Evolutionary conservation across 2,329 filamentous ascomycete species (phyloP).

Genomic region (Cercospora canescens): DNA sequence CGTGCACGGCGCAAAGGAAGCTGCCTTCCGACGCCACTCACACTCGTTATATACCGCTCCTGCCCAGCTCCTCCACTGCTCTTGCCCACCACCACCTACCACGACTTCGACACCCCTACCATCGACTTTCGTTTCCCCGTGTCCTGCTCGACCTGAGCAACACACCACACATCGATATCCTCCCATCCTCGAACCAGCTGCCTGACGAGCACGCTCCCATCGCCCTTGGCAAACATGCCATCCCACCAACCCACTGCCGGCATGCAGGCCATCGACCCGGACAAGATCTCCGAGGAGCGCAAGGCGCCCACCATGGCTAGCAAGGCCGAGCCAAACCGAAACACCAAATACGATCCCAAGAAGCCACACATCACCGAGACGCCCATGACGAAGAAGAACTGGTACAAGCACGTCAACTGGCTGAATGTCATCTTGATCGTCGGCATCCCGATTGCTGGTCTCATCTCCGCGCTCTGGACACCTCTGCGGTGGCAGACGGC

Average conservation of each 20-base stretch:
- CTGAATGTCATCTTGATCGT: conserved; percentile 82
- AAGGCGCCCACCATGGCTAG: conserved; percentile 9
- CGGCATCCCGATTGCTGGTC: conserved; percentile 71
- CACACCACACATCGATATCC: neutral
- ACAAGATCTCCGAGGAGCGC: conserved; percentile 22
- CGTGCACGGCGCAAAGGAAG: neutral
- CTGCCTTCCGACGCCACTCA: conserved; percentile 2
- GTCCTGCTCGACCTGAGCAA: neutral
- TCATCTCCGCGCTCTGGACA: conserved; percentile 75
- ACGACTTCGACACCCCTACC: neutral
- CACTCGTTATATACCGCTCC: conserved; percentile 8
- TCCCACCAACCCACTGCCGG: conserved; percentile 50
- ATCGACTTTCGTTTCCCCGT: neutral
- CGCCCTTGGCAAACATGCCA: conserved; percentile 43
- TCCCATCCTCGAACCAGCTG: neutral
- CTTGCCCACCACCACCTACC: conserved; percentile 3
- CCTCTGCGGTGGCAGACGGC: conserved; percentile 71
- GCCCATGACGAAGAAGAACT: conserved; percentile 78
- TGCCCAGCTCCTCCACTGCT: neutral
- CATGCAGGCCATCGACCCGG: conserved; percentile 20
- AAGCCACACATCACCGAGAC: conserved; percentile 86
- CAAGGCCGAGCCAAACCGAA: conserved; percentile 52
- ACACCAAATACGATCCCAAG: conserved; percentile 58
- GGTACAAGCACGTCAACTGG: conserved; percentile 94
- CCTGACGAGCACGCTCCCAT: neutral